A percentile compares a stretch with the other conserved stretches of the same genome.
Conservation (phyloP, 1,284 basidiomycete species). For the Chondrostereum purpureum region DNA sequence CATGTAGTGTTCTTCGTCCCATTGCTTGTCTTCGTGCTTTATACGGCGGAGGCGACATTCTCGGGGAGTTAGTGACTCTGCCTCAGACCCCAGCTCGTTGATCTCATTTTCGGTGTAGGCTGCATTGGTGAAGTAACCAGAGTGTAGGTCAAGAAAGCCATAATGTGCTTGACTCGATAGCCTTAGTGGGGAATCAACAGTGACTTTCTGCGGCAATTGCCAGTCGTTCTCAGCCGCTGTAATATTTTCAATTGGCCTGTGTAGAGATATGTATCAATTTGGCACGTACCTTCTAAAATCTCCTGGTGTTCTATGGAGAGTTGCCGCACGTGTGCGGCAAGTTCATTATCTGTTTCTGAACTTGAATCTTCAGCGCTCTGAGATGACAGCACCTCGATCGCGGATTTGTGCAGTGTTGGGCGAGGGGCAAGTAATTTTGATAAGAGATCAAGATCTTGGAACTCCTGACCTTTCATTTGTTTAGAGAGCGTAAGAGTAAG, state of each 20-base stretch:
- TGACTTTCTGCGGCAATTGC: slow-evolving; percentile 60
- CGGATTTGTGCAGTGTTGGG: slow-evolving; percentile 31
- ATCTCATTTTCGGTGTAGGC: slow-evolving; percentile 70
- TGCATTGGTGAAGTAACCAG: slow-evolving; percentile 67
- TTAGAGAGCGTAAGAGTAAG: slow-evolving; percentile 69
- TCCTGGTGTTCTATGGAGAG: slow-evolving; percentile 37
- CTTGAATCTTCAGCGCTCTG: slow-evolving; percentile 19
- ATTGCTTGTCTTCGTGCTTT: slow-evolving; percentile 63
- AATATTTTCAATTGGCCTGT: slow-evolving; percentile 4
- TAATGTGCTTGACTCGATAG: slow-evolving; percentile 45
- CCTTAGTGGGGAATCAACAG: slow-evolving; percentile 33
- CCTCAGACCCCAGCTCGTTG: slow-evolving; percentile 67
- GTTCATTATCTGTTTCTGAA: slow-evolving; percentile 31
- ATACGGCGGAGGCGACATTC: slow-evolving; percentile 45
- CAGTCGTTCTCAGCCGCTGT: slow-evolving; percentile 71
- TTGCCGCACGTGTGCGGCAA: slow-evolving; percentile 34
- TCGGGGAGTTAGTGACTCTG: slow-evolving; percentile 38
- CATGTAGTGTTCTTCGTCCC: slow-evolving; percentile 80
- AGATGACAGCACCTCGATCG: slow-evolving; percentile 60
- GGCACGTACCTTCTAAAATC: slow-evolving; percentile 53
- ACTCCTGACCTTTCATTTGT: slow-evolving; percentile 53
- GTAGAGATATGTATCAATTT: neutral
- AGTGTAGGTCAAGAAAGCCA: slow-evolving; percentile 68
- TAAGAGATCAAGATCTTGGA: slow-evolving; percentile 70
- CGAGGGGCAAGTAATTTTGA: slow-evolving; percentile 68